A percentile compares a stretch with the other conserved stretches of the same genome.
Evolutionary conservation across 2,329 filamentous ascomycete genomes (phyloP).

Genomic region (Rosellinia necatrix): DNA sequence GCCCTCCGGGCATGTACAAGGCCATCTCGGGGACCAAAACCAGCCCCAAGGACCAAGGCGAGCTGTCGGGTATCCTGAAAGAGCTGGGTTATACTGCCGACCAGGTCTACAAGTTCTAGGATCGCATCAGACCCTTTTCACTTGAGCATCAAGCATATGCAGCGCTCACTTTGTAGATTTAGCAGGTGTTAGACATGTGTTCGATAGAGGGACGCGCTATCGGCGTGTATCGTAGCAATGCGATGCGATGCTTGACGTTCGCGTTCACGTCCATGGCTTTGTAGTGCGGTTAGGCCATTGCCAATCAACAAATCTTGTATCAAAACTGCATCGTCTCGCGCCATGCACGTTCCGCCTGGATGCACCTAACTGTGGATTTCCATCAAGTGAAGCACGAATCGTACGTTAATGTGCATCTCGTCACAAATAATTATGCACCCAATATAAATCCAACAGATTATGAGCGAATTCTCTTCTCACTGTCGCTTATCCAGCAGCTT

Average conservation of each 20-base stretch:
- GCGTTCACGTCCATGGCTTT: background rate
- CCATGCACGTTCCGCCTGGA: background rate
- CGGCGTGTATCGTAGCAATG: background rate
- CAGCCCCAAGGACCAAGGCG: slow-evolving; percentile 92
- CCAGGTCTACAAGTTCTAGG: slow-evolving; percentile 95
- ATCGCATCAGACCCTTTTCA: background rate
- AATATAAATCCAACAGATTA: no score
- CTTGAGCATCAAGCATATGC: background rate
- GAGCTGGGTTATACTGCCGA: slow-evolving; percentile 84
- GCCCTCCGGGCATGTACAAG: slow-evolving; percentile 91
- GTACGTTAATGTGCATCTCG: no score
- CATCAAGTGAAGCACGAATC: no score
- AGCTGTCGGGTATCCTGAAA: slow-evolving; percentile 79
- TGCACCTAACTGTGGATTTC: background rate
- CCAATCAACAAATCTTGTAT: background rate
- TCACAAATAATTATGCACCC: no score
- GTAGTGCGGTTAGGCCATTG: background rate
- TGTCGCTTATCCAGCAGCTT: background rate
- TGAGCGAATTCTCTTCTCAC: no score
- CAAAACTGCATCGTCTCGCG: background rate
- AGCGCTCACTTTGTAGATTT: slow-evolving; percentile 14
- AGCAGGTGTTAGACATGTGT: slow-evolving; percentile 12
- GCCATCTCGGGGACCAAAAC: slow-evolving; percentile 88
- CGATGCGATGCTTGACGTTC: background rate
- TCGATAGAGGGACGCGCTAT: slow-evolving; percentile 13